Evolutionary conservation across 2,329 filamentous ascomycete genomes (phyloP).

Genomic region (Fusarium tupiense): DNA sequence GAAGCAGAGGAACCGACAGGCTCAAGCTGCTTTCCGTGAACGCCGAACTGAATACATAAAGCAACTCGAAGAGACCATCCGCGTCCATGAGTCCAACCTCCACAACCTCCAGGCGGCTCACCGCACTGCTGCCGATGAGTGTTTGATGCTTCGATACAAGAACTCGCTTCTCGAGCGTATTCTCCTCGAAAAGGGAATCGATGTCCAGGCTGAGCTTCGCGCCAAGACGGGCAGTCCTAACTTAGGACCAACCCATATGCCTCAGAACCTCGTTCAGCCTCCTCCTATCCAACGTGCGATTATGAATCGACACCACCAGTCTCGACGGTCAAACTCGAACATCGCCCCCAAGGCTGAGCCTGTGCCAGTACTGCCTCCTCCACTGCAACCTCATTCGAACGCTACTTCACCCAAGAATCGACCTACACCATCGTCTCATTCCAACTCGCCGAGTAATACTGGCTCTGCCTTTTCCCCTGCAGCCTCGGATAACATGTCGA

Average conservation of each 20-base stretch:
- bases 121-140: slow-evolving; percentile 93
- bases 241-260: slow-evolving; percentile 74
- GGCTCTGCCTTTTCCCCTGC: slow-evolving; percentile 56
- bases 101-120: slow-evolving; percentile 94
- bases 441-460: slow-evolving; percentile 64
- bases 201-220: slow-evolving; percentile 94
- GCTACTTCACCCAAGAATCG: slow-evolving; percentile 75
- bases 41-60: slow-evolving; percentile 99
- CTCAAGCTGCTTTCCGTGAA: slow-evolving; percentile 96
- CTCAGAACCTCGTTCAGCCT: slow-evolving; percentile 75
- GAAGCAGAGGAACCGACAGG: slow-evolving; percentile 96
- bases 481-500: slow-evolving; percentile 59
- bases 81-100: slow-evolving; percentile 93
- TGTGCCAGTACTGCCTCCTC: slow-evolving; percentile 57
- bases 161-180: slow-evolving; percentile 96
- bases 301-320: slow-evolving; percentile 82
- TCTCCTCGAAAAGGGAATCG: slow-evolving; percentile 95
- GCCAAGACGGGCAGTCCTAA: slow-evolving; percentile 91
- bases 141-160: slow-evolving; percentile 97
- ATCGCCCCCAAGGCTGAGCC: slow-evolving; percentile 79
- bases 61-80: slow-evolving; percentile 96
- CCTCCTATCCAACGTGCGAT: slow-evolving; percentile 83
- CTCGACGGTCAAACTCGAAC: slow-evolving; percentile 75
- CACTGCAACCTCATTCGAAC: slow-evolving; percentile 63
- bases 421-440: slow-evolving; percentile 84